Conservation (phyloP, 73 alveolate genomes). For the Tetrahymena thermophila region DNA sequence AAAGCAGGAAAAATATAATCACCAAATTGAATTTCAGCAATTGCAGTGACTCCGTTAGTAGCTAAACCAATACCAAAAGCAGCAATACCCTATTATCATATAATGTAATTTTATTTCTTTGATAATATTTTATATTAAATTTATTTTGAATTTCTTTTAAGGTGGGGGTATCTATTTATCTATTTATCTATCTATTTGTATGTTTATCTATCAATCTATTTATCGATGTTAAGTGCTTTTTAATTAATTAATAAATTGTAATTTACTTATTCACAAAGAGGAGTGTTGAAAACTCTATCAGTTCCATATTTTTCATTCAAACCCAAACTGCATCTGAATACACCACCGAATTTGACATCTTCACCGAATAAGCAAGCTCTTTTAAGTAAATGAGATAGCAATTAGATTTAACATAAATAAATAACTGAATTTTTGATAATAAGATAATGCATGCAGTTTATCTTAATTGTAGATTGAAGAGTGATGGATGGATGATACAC, state of each 20-base stretch:
- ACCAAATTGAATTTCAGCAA: constrained; percentile 92
- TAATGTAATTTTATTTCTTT: not conserved
- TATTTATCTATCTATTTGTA: not conserved
- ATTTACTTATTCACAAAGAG: constrained; percentile 66
- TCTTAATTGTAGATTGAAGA: not conserved
- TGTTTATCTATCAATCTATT: not conserved
- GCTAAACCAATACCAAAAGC: constrained; percentile 93
- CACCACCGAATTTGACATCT: constrained; percentile 95
- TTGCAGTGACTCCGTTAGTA: constrained; percentile 81
- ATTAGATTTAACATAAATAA: not conserved
- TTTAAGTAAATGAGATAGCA: not conserved
- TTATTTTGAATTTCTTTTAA: not conserved
- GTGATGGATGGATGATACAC: not conserved
- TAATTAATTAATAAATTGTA: not conserved
- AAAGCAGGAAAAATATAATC: constrained; percentile 95
- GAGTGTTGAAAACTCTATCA: constrained; percentile 87
- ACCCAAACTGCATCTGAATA: constrained; percentile 84
- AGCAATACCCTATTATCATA: constrained; percentile 65
- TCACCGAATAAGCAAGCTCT: constrained; percentile 80
- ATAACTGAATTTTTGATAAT: not conserved
- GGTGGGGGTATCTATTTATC: not conserved
- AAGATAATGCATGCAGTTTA: too few relatives aligned
- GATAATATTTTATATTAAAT: not conserved
- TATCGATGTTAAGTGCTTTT: not conserved
- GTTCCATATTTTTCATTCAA: constrained; percentile 82